Evolutionary conservation across 495 filamentous ascomycete species (phyloP).

Genomic region (Trichoderma asperelloides): DNA sequence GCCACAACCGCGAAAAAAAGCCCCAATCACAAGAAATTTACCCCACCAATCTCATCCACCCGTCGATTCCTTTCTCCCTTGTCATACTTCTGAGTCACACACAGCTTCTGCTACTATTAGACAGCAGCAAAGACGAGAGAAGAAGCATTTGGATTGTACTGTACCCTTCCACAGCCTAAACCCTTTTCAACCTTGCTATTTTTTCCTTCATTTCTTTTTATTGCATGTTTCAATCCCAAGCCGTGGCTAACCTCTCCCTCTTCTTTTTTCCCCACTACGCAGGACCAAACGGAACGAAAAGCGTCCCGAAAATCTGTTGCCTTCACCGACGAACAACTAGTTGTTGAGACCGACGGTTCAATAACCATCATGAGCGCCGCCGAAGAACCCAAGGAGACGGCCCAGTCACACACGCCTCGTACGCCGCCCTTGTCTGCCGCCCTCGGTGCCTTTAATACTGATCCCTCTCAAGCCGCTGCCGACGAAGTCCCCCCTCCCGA

Average conservation of each 20-base stretch:
- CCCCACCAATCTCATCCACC: conserved; percentile 5
- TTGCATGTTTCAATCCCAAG: background rate
- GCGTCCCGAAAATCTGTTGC: conserved; percentile 77
- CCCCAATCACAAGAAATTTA: conserved; percentile 5
- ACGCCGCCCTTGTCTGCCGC: conserved; percentile 44
- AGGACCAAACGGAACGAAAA: conserved; percentile 37
- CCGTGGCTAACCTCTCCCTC: background rate
- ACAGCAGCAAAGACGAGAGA: background rate
- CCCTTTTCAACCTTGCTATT: conserved; percentile 32
- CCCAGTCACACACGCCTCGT: conserved; percentile 59
- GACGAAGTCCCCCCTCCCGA: conserved; percentile 49
- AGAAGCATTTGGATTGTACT: conserved; percentile 32
- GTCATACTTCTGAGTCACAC: conserved; percentile 4
- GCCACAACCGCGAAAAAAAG: conserved; percentile 3
- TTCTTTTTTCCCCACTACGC: conserved; percentile 12
- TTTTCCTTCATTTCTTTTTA: conserved; percentile 15
- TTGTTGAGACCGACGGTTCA: conserved; percentile 77
- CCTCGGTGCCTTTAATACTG: conserved; percentile 41
- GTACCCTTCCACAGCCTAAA: conserved; percentile 20
- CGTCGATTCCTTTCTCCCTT: background rate
- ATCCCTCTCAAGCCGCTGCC: conserved; percentile 33
- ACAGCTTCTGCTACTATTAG: background rate
- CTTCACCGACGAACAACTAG: conserved; percentile 73
- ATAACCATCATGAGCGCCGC: conserved; percentile 56
- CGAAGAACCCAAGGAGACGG: conserved; percentile 59